Evolutionary conservation across 495 filamentous ascomycete species (phyloP).

Genomic region (Rusavskia elegans): DNA sequence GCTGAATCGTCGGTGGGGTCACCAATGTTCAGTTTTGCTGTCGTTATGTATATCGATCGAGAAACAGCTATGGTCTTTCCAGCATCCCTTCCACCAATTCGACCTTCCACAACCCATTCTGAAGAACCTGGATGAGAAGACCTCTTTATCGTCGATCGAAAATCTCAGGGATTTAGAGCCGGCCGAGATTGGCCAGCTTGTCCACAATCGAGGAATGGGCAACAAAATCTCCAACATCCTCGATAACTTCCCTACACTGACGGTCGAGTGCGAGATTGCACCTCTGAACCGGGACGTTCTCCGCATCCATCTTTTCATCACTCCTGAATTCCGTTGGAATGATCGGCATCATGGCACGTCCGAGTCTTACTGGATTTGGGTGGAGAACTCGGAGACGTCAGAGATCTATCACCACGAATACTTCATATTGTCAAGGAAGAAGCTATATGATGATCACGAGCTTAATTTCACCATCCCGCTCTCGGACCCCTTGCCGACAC

Average conservation of each 20-base stretch:
- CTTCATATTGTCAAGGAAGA: constrained; percentile 79
- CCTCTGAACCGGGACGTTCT: constrained; percentile 90
- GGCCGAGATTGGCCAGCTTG: constrained; percentile 77
- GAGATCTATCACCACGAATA: constrained; percentile 98
- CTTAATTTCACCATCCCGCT: constrained; percentile 95
- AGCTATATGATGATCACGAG: constrained; percentile 86
- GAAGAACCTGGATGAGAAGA: constrained; percentile 64
- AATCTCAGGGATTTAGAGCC: constrained; percentile 79
- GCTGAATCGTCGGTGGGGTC: constrained; percentile 82
- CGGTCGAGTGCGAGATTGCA: constrained; percentile 83
- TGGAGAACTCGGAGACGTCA: constrained; percentile 93
- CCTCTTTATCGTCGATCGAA: constrained; percentile 58
- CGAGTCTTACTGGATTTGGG: constrained; percentile 97
- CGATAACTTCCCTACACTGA: constrained; percentile 82
- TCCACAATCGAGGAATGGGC: constrained; percentile 81
- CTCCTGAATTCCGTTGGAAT: constrained; percentile 88
- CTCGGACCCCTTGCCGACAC: constrained; percentile 77
- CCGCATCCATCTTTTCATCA: constrained; percentile 67
- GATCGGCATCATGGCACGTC: constrained; percentile 88
- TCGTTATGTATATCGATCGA: constrained; percentile 93
- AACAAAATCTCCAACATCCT: constrained; percentile 63
- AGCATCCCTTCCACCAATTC: constrained; percentile 92
- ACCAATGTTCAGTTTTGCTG: constrained; percentile 78
- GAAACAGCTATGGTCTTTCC: constrained; percentile 82
- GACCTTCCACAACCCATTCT: constrained; percentile 73